Percentiles rank a stretch among this genome's conserved stretches.
These are phyloP conservation scores for Kodamaea sagamina DNA, from an alignment of 805 yeast species.

Conservation along the genomic window DNA sequence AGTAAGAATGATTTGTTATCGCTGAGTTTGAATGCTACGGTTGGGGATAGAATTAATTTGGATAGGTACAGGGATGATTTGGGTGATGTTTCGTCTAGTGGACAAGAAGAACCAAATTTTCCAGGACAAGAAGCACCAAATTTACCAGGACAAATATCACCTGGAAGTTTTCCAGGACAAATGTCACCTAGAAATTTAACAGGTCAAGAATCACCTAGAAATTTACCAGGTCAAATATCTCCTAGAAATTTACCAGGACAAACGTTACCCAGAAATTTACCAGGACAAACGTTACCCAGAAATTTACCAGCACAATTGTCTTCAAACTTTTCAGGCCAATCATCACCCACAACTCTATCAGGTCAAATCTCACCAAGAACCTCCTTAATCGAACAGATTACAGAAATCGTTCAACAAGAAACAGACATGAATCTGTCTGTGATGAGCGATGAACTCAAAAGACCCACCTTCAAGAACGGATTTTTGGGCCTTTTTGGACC, in stretches of 20 bases:
- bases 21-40: conserved; percentile 27
- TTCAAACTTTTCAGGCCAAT: too few species aligned
- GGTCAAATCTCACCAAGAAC: background rate
- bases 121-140: conserved; percentile 11
- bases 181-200: too few species aligned
- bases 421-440: conserved; percentile 8
- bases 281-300: too few species aligned
- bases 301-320: too few species aligned
- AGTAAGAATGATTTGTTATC: conserved; percentile 31
- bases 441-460: conserved; percentile 21
- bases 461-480: conserved; percentile 69
- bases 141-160: too few species aligned
- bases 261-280: too few species aligned
- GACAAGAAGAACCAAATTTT: background rate
- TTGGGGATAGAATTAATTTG: conserved; percentile 33
- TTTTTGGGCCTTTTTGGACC: conserved; percentile 64
- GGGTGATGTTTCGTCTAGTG: too few species aligned
- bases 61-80: conserved; percentile 18
- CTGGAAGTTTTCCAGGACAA: too few species aligned
- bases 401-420: conserved; percentile 23
- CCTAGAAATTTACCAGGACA: too few species aligned
- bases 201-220: too few species aligned
- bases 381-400: conserved; percentile 31
- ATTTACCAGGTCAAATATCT: too few species aligned
- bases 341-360: conserved; percentile 3